Evolutionary conservation across 306 rosid species (phyloP).

Genomic region (Glycine soja): DNA sequence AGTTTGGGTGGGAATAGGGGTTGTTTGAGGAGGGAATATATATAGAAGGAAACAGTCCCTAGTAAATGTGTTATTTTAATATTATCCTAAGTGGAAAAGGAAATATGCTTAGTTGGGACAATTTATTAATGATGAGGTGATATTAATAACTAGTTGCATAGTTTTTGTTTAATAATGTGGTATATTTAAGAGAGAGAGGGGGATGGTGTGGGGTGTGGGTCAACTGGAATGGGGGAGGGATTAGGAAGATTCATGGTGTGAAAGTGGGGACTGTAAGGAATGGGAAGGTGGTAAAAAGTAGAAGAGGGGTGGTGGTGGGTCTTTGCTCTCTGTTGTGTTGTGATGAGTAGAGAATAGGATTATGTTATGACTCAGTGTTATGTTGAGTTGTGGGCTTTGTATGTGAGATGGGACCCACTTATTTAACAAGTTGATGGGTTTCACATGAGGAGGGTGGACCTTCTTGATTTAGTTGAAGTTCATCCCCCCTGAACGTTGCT

Average conservation of each 20-base stretch:
- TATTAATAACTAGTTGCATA: constrained; percentile 47
- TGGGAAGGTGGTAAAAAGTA: constrained; percentile 34
- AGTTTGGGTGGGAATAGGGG: constrained; percentile 48
- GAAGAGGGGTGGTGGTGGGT: constrained; percentile 21
- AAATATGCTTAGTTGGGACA: constrained; percentile 43
- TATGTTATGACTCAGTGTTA: constrained; percentile 4
- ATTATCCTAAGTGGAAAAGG: constrained; percentile 28
- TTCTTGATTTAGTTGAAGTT: constrained; percentile 56
- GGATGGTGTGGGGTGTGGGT: constrained; percentile 67
- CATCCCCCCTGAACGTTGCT: constrained; percentile 96
- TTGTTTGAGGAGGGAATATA: constrained; percentile 62
- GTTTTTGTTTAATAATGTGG: background rate
- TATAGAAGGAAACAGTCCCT: constrained; percentile 55
- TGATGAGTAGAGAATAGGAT: background rate
- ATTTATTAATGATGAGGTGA: constrained; percentile 29
- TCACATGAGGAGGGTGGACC: constrained; percentile 90
- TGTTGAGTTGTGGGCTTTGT: constrained; percentile 72
- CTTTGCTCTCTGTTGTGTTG: constrained; percentile 36
- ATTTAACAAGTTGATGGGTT: constrained; percentile 75
- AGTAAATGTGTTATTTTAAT: constrained; percentile 32
- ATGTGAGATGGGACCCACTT: constrained; percentile 65
- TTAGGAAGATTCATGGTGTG: constrained; percentile 72
- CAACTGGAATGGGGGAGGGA: constrained; percentile 49
- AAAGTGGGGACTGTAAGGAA: constrained; percentile 44
- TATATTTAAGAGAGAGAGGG: background rate